phyloP scores from a whole-genome alignment of 495 filamentous ascomycete species.

The Penicillium alfredii region DNA sequence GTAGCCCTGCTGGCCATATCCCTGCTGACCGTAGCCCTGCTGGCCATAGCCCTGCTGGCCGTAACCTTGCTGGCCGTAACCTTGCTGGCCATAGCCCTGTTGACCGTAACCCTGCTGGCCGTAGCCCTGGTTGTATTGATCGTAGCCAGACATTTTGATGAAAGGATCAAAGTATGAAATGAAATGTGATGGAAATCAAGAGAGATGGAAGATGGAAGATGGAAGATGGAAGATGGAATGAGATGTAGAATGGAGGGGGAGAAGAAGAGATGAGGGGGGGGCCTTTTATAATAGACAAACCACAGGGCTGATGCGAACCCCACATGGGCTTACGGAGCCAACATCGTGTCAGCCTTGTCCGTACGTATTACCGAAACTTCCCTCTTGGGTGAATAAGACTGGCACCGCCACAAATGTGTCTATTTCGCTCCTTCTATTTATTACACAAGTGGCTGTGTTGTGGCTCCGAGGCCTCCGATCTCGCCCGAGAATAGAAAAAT shows the following conservation, averaged over 20 bases:
- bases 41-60: too few relatives aligned
- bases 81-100: slow-evolving; percentile 14
- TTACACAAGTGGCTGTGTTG: slow-evolving; percentile 7
- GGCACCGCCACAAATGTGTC: slow-evolving; percentile 15
- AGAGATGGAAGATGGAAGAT: background rate
- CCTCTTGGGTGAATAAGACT: too few relatives aligned
- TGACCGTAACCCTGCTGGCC: slow-evolving; percentile 26
- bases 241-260: slow-evolving; percentile 1
- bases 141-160: slow-evolving; percentile 38
- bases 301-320: slow-evolving; percentile 27
- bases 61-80: slow-evolving; percentile 8
- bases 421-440: slow-evolving; percentile 1
- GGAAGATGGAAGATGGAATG: background rate
- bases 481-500: slow-evolving; percentile 8
- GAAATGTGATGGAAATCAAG: slow-evolving; percentile 1
- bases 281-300: slow-evolving; percentile 22
- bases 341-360: slow-evolving; percentile 9
- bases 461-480: background rate
- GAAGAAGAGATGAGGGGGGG: slow-evolving; percentile 11
- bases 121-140: slow-evolving; percentile 37
- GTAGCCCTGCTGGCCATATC: too few relatives aligned
- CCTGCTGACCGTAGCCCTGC: slow-evolving; percentile 21
- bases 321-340: slow-evolving; percentile 22
- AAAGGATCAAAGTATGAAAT: too few relatives aligned
- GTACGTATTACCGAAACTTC: background rate